Percentiles rank a stretch among this genome's conserved stretches.
phyloP scores from a whole-genome alignment of 331 rosid genomes.

The Phaseolus coccineus region DNA sequence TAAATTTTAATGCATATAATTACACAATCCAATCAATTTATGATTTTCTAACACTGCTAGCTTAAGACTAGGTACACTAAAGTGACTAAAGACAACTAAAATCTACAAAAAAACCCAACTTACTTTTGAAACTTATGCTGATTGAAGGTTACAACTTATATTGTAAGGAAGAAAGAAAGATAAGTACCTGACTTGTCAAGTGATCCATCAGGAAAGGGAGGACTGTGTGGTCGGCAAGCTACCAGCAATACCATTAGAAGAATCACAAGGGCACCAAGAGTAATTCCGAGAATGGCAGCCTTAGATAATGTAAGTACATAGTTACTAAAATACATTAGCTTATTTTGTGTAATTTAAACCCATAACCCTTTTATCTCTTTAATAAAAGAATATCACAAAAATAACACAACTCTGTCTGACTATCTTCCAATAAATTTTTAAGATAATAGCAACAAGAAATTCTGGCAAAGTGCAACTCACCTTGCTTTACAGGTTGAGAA shows the following conservation, averaged over 20 bases:
- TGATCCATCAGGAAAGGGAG: slow-evolving; percentile 81
- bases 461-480: slow-evolving; percentile 44
- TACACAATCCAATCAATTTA: not conserved
- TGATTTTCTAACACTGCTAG: not conserved
- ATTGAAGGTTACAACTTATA: slow-evolving; percentile 2
- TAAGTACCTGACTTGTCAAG: slow-evolving; percentile 85
- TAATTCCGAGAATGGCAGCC: slow-evolving; percentile 94
- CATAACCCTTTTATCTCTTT: not conserved
- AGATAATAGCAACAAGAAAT: not conserved
- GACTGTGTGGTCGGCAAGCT: slow-evolving; percentile 82
- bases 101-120: not conserved
- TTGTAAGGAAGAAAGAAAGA: not conserved
- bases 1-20: not conserved
- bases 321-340: slow-evolving; percentile 29
- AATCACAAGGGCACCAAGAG: slow-evolving; percentile 91
- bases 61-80: not conserved
- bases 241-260: slow-evolving; percentile 91
- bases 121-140: not conserved
- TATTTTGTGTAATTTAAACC: not conserved
- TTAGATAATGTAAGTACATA: slow-evolving; percentile 79
- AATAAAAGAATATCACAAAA: not conserved
- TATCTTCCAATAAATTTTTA: not conserved
- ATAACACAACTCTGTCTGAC: not conserved
- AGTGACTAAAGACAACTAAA: not conserved
- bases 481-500: slow-evolving; percentile 69